These are phyloP conservation scores for Saprolegnia diclina DNA, from an alignment of 352 stramenopile genomes.

Conservation along the genomic window DNA sequence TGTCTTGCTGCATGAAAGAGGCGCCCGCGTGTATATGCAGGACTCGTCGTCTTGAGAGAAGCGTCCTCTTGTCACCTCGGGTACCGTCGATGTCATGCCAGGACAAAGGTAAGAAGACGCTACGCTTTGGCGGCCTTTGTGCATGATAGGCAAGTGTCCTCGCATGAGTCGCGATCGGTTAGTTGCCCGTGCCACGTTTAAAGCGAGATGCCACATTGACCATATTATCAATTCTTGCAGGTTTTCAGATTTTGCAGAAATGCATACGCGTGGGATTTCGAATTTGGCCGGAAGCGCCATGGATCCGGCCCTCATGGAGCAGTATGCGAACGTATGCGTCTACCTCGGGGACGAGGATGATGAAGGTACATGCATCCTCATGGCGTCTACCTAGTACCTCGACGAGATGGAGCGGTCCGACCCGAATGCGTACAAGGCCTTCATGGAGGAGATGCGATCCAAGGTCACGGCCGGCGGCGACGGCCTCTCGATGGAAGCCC, in stretches of 20 bases:
- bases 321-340: constrained; percentile 55
- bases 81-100: too few species aligned
- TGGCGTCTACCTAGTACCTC: constrained; percentile 41
- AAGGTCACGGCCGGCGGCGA: not conserved
- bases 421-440: constrained; percentile 51
- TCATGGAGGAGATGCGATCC: constrained; percentile 57
- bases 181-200: too few species aligned
- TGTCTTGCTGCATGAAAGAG: too few species aligned
- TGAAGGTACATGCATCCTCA: not conserved
- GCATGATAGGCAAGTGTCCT: too few species aligned
- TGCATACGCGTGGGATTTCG: too few species aligned
- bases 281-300: constrained; percentile 31
- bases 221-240: not conserved
- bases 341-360: not conserved
- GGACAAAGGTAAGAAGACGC: too few species aligned
- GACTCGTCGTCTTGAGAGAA: too few species aligned
- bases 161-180: too few species aligned
- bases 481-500: constrained; percentile 14
- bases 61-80: too few species aligned
- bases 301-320: constrained; percentile 56
- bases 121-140: too few species aligned
- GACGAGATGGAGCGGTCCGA: constrained; percentile 67
- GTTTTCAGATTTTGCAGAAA: not conserved
- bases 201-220: not conserved
- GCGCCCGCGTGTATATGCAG: too few species aligned